A percentile compares a stretch with the other conserved stretches of the same genome.
Conservation (phyloP, 2,329 filamentous ascomycete species). For the Aspergillus hiratsukae region DNA sequence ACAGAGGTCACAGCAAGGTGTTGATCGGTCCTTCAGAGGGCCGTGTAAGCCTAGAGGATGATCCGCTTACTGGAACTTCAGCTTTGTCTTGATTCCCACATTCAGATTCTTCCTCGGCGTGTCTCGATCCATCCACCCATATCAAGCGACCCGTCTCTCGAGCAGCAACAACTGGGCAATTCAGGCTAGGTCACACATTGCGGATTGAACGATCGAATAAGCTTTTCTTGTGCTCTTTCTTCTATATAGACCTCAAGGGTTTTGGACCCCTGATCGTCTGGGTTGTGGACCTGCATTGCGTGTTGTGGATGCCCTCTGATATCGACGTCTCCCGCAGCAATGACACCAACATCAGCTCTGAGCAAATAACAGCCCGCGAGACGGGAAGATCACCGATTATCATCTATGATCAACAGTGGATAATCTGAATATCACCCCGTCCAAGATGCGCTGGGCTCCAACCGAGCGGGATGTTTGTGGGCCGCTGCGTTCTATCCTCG, state of each 20-base stretch:
- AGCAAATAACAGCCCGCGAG: conserved; percentile 10
- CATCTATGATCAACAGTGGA: conserved; percentile 13
- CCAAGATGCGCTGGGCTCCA: conserved; percentile 1
- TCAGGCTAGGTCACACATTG: background rate
- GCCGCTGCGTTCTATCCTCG: background rate
- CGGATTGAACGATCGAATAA: conserved; percentile 5
- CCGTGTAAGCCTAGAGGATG: no score
- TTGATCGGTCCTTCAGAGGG: no score
- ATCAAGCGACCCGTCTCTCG: no score
- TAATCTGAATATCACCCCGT: conserved; percentile 3
- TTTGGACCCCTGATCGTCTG: conserved; percentile 8
- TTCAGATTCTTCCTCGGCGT: no score
- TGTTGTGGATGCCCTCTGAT: conserved; percentile 14
- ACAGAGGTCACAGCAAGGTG: no score
- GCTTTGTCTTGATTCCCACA: no score
- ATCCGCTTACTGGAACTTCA: no score
- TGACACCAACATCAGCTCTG: background rate
- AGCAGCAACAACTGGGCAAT: no score
- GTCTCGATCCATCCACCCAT: no score
- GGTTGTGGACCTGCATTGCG: conserved; percentile 19
- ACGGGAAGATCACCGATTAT: conserved; percentile 13
- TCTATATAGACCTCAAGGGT: background rate
- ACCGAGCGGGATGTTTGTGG: conserved; percentile 1
- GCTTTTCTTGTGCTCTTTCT: conserved; percentile 5
- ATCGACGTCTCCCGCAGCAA: conserved; percentile 7